Evolutionary conservation across 306 rosid species (phyloP), one percentile per base, ranked within the genome.

Genomic region (Quercus parvula): DNA sequence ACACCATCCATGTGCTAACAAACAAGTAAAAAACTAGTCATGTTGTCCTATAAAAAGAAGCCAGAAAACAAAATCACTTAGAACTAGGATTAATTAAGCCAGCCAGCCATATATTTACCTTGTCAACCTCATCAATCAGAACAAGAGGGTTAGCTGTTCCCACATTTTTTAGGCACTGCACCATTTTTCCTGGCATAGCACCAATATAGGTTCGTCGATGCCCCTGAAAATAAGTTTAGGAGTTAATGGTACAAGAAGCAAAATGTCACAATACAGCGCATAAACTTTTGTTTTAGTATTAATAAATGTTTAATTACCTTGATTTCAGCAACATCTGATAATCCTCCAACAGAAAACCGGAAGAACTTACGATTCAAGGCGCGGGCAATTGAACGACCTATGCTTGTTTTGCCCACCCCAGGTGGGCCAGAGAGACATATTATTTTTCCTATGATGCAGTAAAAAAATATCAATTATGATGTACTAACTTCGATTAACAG

Each of bases 141-240:
- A 96, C 99, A 76, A 96, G 93, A 81, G 99, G 99, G 80, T 96
- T 96, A 82, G 99, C 87, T 67, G 99, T 96, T 84, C 91, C 99
- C 69, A 96, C 99, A 69, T 86, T 93, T 84, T 96, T 96, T 61
- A 96, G 99, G 90, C 99, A 96, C 83, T 96, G 99, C 61, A 96
- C 99, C 98, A 96, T 96, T 94, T 96, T 96, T 84, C 99, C 99
- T 33, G 99, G 99, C 99, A 96, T 96, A 73, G 99, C 99, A 79
- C 99, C 99, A 58, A 96, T 93, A 83, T 96, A 96, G 75, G 99
- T 96, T 85, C 99, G 93, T 25, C 99, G 97, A 89, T 96, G 99
- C 57, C 99, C 99, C 99, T 96, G 93, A n/a, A 76, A 19, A 52
- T 66, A 75, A 77, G 75, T 84, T 75, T 79, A 18, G 64, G 58